Base-by-base conservation (phyloP, 139 green algal genomes). In the Deuterostichococcus epilithicus region DNA sequence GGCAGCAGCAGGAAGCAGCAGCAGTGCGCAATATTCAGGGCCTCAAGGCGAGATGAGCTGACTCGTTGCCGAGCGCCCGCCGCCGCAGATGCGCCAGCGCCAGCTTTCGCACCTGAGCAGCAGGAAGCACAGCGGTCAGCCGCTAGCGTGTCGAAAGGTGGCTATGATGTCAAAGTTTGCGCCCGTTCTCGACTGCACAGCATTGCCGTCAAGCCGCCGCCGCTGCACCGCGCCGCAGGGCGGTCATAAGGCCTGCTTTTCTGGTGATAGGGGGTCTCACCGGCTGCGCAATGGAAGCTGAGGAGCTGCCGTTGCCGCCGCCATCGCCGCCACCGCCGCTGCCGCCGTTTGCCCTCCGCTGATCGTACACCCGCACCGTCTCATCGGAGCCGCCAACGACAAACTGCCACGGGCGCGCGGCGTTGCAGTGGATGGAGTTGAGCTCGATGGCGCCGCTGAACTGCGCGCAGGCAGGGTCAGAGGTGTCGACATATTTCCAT, bases 341-440 rank as follows among this genome's bases (percentile, higher is more conserved):
- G 73, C 52, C 73, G 52, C 32, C 45, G 28, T 47, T 35, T 5
- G 74, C 65, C 36, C 68, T 44, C 47, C 74, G 44, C 33, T n/a
- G 42, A 59, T 88, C 84, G 37, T 83, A 86, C 25, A 88, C 72
- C 1, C 78, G 44, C 58, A 85, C 84, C 25, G 73, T 81, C 25
- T 85, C 68, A 60, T 92, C 87, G 1, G 47, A 47, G 13, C 81
- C 86, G 20, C 76, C 86, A 25, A 91, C 72, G 22, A 75, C 80
- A 44, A 91, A 89, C 72, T 87, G 76, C 72, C 73, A 77, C 5
- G 82, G 76, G 45, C 52, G 35, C 30, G 25, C 30, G 1, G 87
- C 83, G 63, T 85, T 88, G 80, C 78, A 81, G 70, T 81, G 77
- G 44, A 92, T 76, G 35, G 75, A 78, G 66, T 81, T 78, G 13